Conservation (phyloP, 257 asterid species). For the Cruciata laevipes region DNA sequence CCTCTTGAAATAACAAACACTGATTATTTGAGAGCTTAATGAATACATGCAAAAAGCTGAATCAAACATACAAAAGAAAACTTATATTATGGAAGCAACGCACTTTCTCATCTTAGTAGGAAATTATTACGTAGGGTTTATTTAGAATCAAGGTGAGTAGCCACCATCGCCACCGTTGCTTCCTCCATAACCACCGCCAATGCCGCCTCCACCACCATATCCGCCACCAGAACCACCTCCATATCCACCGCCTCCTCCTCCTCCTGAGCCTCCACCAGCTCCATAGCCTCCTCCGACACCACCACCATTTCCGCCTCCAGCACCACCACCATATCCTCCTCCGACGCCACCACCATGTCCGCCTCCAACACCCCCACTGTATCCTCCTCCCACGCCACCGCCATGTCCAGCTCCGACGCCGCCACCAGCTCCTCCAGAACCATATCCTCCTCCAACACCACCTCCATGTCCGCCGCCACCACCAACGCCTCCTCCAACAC, state of each 20-base stretch:
- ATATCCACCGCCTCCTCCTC: conserved; percentile 16
- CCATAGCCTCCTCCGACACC: conserved; percentile 13
- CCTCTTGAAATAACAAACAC: background rate
- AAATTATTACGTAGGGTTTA: background rate
- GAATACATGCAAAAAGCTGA: background rate
- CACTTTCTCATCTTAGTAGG: conserved; percentile 4
- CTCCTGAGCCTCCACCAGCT: background rate
- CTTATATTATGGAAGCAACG: background rate
- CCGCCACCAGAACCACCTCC: conserved; percentile 10
- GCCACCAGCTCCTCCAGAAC: background rate
- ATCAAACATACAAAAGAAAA: background rate
- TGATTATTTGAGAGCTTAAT: background rate
- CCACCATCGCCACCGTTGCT: conserved; percentile 22
- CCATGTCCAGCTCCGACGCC: background rate
- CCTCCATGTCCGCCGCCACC: background rate
- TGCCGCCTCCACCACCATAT: conserved; percentile 10
- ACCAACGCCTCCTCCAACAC: background rate
- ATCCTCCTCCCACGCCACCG: conserved; percentile 8
- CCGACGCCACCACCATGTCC: background rate
- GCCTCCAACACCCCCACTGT: conserved; percentile 7
- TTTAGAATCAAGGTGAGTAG: conserved; percentile 19
- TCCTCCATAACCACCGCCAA: conserved; percentile 21
- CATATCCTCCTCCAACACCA: background rate
- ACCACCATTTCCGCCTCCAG: conserved; percentile 10
- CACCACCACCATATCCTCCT: conserved; percentile 4